Conservation (phyloP, 805 yeast genomes). For the Hermanozyma aechmeae region DNA sequence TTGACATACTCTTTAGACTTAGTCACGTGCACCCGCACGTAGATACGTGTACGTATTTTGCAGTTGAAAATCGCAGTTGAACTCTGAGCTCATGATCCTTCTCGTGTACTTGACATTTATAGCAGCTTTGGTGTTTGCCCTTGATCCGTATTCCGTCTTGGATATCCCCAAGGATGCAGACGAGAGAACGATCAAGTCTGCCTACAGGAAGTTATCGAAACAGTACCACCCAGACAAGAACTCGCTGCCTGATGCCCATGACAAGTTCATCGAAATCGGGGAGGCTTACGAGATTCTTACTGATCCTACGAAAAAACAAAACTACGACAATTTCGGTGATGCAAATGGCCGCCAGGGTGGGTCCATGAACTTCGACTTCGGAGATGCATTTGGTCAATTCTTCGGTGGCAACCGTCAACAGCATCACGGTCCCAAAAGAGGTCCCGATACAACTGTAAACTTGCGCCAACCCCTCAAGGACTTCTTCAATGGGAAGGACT, state of each 20-base stretch:
- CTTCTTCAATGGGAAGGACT: constrained; percentile 58
- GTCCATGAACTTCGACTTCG: constrained; percentile 26
- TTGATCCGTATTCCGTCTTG: constrained; percentile 51
- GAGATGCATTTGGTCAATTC: constrained; percentile 58
- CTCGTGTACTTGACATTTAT: no score
- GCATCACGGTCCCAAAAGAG: constrained; percentile 42
- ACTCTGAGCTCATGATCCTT: no score
- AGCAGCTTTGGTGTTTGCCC: constrained; percentile 13
- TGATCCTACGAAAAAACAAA: constrained; percentile 56
- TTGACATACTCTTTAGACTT: no score
- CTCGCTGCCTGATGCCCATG: constrained; percentile 64
- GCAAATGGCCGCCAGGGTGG: constrained; percentile 36
- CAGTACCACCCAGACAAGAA: constrained; percentile 95
- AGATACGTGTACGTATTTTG: no score
- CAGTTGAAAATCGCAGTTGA: no score
- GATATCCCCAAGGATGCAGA: constrained; percentile 63
- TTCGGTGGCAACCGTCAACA: constrained; percentile 18
- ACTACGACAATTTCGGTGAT: constrained; percentile 73
- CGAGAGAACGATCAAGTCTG: constrained; percentile 76
- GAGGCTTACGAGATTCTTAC: constrained; percentile 85
- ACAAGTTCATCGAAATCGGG: constrained; percentile 81
- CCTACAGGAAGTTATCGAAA: constrained; percentile 73
- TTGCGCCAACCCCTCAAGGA: constrained; percentile 53
- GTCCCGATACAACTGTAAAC: constrained; percentile 51
- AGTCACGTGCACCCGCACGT: no score